Percentiles rank a stretch among this genome's conserved stretches.
phyloP scores from a whole-genome alignment of 176 grass and related monocot species.

The Microstegium vimineum region DNA sequence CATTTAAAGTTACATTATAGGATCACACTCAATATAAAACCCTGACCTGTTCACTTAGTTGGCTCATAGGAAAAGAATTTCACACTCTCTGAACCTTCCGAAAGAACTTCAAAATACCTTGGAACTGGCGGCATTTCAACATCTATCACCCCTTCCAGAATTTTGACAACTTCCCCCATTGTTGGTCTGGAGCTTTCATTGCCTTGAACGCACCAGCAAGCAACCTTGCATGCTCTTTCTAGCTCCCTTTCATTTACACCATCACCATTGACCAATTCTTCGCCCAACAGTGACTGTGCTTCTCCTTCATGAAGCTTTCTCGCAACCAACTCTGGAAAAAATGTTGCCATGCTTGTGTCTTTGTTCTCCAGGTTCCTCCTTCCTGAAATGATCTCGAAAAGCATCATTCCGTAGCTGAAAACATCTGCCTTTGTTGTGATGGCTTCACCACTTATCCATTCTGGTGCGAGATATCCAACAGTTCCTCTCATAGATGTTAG shows the following conservation, averaged over 20 bases:
- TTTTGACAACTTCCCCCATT: conserved; percentile 36
- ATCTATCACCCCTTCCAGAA: conserved; percentile 30
- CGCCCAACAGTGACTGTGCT: background rate
- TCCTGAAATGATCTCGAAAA: conserved; percentile 38
- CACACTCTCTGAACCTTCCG: background rate
- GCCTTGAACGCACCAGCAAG: conserved; percentile 44
- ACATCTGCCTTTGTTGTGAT: conserved; percentile 38
- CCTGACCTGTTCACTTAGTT: background rate
- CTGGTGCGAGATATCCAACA: conserved; percentile 34
- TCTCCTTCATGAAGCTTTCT: conserved; percentile 15
- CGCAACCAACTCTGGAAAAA: conserved; percentile 21
- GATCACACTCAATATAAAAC: background rate
- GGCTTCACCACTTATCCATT: conserved; percentile 39
- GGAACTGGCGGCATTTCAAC: conserved; percentile 25
- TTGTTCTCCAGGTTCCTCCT: conserved; percentile 1
- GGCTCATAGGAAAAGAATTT: background rate
- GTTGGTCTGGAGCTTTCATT: conserved; percentile 23
- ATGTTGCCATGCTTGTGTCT: background rate
- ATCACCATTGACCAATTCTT: background rate
- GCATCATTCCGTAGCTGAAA: conserved; percentile 48
- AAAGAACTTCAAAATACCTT: conserved; percentile 29
- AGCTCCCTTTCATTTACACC: background rate
- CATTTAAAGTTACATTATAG: background rate
- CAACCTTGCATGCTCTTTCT: conserved; percentile 26
- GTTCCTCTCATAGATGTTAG: conserved; percentile 37